Evolutionary conservation across 1,284 basidiomycete species (phyloP).

Genomic region (Uromyces viciae-fabae): DNA sequence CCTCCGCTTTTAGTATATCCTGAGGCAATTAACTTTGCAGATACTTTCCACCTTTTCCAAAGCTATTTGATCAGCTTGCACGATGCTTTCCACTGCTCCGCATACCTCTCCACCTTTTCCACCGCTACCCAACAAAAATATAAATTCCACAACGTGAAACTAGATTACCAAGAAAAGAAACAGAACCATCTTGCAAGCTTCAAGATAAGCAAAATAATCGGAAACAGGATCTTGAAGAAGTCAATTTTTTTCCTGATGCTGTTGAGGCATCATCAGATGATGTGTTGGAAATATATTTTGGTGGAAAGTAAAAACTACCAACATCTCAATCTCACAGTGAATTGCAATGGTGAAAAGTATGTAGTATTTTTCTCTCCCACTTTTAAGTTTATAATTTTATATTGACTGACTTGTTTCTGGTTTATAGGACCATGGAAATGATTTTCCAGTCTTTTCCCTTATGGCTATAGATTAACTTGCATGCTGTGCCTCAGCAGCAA

Average conservation of each 20-base stretch:
- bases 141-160: no score
- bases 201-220: no score
- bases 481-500: not conserved
- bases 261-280: not conserved
- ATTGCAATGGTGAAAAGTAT: not conserved
- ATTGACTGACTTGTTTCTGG: not conserved
- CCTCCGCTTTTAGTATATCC: no score
- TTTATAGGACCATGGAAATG: not conserved
- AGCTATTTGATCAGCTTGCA: no score
- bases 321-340: not conserved
- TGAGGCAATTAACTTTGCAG: no score
- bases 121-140: no score
- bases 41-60: no score
- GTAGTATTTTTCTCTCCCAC: not conserved
- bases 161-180: no score
- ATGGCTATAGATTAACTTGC: not conserved
- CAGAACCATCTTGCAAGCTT: no score
- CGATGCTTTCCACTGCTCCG: no score
- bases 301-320: not conserved
- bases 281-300: not conserved
- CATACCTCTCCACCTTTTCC: no score
- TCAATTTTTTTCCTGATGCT: not conserved
- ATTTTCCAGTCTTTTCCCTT: not conserved
- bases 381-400: not conserved
- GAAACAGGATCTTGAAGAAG: not conserved